Conservation (phyloP, 345 rosid genomes). For the Sisymbrium altissimum region DNA sequence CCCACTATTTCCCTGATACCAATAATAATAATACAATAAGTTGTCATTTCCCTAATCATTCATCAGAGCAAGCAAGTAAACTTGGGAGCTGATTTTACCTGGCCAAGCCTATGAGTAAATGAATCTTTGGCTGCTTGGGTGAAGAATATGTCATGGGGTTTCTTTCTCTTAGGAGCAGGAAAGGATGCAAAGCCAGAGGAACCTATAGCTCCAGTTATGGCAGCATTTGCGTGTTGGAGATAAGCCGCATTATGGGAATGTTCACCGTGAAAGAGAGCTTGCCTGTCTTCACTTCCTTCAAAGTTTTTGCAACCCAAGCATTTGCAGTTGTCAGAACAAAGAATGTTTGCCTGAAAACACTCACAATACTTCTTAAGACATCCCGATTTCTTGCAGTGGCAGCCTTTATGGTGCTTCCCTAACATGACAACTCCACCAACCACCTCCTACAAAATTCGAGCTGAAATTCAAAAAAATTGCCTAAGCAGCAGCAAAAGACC, state of each 20-base stretch:
- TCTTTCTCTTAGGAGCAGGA: conserved; percentile 72
- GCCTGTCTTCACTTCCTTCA: conserved; percentile 96
- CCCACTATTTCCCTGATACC: conserved; percentile 53
- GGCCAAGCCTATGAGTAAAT: conserved; percentile 57
- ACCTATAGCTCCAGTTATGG: conserved; percentile 94
- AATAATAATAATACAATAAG: conserved; percentile 1
- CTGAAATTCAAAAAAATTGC: not conserved
- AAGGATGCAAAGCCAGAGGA: conserved; percentile 82
- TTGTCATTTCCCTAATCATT: conserved; percentile 2
- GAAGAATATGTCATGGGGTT: conserved; percentile 67
- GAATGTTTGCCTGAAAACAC: conserved; percentile 96
- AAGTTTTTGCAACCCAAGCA: conserved; percentile 98
- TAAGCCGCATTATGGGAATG: conserved; percentile 59
- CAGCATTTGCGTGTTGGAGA: conserved; percentile 95
- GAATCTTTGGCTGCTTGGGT: conserved; percentile 58
- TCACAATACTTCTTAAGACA: conserved; percentile 99
- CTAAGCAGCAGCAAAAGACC: not conserved
- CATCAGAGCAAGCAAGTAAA: not conserved
- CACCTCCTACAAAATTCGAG: conserved; percentile 56
- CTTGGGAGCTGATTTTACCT: conserved; percentile 40
- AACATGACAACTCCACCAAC: conserved; percentile 58
- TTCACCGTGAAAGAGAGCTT: conserved; percentile 84
- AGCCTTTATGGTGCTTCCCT: conserved; percentile 96
- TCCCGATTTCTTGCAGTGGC: conserved; percentile 98
- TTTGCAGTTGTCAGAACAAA: conserved; percentile 96